phyloP scores from a whole-genome alignment of 495 filamentous ascomycete genomes.

The Durotheca rogersii region DNA sequence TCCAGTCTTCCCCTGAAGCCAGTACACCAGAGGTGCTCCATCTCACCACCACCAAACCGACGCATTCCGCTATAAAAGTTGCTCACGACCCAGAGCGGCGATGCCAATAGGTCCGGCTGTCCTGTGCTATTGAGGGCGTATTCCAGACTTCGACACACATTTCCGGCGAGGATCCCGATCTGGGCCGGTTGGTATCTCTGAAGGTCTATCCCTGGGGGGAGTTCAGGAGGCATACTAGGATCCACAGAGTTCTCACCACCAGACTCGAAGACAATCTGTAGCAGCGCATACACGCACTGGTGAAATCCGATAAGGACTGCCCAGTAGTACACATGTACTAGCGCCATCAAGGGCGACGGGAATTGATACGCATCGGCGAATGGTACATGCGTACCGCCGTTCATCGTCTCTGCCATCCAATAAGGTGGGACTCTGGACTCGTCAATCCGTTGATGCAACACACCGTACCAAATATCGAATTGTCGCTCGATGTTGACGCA shows the following conservation, averaged over 20 bases:
- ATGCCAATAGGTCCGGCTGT: slow-evolving; percentile 45
- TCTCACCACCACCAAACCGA: slow-evolving; percentile 31
- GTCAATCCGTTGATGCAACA: slow-evolving; percentile 26
- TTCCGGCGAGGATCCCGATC: slow-evolving; percentile 35
- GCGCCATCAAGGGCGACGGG: slow-evolving; percentile 32
- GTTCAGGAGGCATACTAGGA: slow-evolving; percentile 13
- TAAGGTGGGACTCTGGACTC: slow-evolving; percentile 27
- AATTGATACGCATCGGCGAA: slow-evolving; percentile 42
- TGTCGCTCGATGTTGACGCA: slow-evolving; percentile 43
- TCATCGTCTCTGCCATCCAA: slow-evolving; percentile 20
- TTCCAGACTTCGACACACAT: slow-evolving; percentile 44
- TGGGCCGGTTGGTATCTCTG: slow-evolving; percentile 30
- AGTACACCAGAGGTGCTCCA: slow-evolving; percentile 48
- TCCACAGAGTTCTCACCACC: slow-evolving; percentile 1
- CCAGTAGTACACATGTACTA: slow-evolving; percentile 46
- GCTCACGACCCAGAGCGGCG: slow-evolving; percentile 36
- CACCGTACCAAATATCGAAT: slow-evolving; percentile 42
- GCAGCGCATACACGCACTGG: slow-evolving; percentile 40
- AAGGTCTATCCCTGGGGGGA: slow-evolving; percentile 32
- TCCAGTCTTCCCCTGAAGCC: slow-evolving; percentile 34
- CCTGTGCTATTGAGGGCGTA: slow-evolving; percentile 35
- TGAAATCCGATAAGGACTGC: slow-evolving; percentile 41
- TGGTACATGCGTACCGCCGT: slow-evolving; percentile 28
- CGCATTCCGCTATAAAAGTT: slow-evolving; percentile 36
- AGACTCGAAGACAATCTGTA: slow-evolving; percentile 40